Conservation (phyloP, 805 yeast genomes). For the Kazachstania martiniae region DNA sequence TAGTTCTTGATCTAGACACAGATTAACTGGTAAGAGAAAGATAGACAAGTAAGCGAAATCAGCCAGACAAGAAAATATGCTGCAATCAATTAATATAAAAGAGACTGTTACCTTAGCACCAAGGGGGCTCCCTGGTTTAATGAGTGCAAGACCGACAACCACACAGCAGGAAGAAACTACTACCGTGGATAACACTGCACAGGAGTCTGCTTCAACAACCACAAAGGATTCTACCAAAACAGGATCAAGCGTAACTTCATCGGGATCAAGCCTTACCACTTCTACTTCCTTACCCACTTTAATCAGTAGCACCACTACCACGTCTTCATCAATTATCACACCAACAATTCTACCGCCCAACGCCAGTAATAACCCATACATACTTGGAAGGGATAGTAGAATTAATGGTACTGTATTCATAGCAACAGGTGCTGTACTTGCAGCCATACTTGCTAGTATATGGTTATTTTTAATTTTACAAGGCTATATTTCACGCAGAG, state of each 20-base stretch:
- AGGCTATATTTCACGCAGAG: neutral
- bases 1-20: too few relatives aligned
- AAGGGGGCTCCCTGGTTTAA: too few relatives aligned
- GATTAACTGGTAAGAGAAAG: too few relatives aligned
- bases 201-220: neutral
- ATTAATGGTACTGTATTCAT: conserved; percentile 77
- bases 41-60: too few relatives aligned
- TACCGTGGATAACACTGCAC: too few relatives aligned
- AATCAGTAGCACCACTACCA: neutral
- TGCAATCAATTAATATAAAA: too few relatives aligned
- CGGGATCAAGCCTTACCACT: neutral
- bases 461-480: neutral
- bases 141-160: too few relatives aligned
- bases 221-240: conserved; percentile 8
- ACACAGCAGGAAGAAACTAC: too few relatives aligned
- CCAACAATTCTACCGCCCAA: conserved; percentile 40
- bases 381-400: conserved; percentile 33
- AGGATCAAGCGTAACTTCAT: too few relatives aligned
- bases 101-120: too few relatives aligned
- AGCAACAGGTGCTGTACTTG: conserved; percentile 60
- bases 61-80: too few relatives aligned
- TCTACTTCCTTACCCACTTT: neutral
- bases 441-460: conserved; percentile 33
- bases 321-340: conserved; percentile 4
- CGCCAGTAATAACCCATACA: conserved; percentile 50